A percentile compares a stretch with the other conserved stretches of the same genome.
phyloP scores from a whole-genome alignment of 208 protist species.

The Leishmania mexicana region DNA sequence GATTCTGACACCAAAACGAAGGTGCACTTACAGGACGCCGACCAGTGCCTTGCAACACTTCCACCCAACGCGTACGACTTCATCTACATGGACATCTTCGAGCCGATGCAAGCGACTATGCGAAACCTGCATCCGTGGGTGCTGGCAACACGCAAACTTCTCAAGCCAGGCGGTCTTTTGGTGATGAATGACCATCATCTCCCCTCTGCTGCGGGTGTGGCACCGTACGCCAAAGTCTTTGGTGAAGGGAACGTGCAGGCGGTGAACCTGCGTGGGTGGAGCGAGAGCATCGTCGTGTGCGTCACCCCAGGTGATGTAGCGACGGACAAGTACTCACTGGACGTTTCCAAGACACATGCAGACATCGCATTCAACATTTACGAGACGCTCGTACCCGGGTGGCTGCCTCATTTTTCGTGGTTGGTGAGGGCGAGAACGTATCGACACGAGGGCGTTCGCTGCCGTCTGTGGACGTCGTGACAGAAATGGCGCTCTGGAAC shows the following conservation, averaged over 20 bases:
- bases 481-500: neutral
- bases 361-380: constrained; percentile 39
- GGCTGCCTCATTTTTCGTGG: constrained; percentile 46
- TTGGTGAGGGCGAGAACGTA: constrained; percentile 27
- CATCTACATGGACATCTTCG: constrained; percentile 85
- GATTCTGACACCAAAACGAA: constrained; percentile 37
- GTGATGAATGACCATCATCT: constrained; percentile 80
- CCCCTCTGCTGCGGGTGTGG: constrained; percentile 38
- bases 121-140: constrained; percentile 51
- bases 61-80: constrained; percentile 39
- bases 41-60: constrained; percentile 6
- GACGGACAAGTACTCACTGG: constrained; percentile 21
- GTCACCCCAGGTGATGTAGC: constrained; percentile 36
- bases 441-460: neutral
- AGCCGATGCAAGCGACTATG: constrained; percentile 64
- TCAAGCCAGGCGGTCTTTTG: constrained; percentile 56
- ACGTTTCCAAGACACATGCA: constrained; percentile 24
- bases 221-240: constrained; percentile 43
- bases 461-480: constrained; percentile 39
- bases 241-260: constrained; percentile 63
- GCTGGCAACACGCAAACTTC: constrained; percentile 19
- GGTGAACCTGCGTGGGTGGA: constrained; percentile 80
- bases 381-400: constrained; percentile 38
- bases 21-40: constrained; percentile 49
- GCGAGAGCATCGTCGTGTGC: constrained; percentile 70